Base-by-base conservation (phyloP, 2,329 filamentous ascomycete species). In the Colletotrichum orbiculare region DNA sequence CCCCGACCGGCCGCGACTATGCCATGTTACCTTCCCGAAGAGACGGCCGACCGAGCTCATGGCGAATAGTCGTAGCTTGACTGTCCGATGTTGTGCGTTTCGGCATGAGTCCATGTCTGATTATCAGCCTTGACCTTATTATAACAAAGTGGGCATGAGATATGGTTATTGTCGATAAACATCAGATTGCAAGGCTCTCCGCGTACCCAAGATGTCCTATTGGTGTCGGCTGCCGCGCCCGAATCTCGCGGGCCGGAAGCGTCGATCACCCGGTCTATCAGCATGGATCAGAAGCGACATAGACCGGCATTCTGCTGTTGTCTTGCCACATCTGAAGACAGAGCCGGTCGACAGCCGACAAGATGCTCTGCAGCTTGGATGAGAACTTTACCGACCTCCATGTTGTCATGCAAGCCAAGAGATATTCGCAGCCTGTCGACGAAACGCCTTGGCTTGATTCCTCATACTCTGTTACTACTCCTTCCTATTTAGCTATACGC, bases 11-110 rank as follows among this genome's bases (percentile, higher is more conserved):
- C 8, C 34, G 13, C 52, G 10, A 48, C 35, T 33, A 35, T 63
- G 52, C 52, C 38, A 35, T 63, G 52, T 47, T 66, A 66, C 58
- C 59, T 60, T 60, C 61, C 58, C 15, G 33, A 63, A 64, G n/a
- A 17, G 48, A 45, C 35, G 35, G 11, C 60, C 59, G 33, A 54
- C 46, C 53, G 38, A 48, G 42, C 8, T 15, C 7, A 39, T 25
- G 13, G 58, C 35, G 45, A 54, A 48, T 63, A 15, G 35, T 12
- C 25, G 15, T 15, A 12, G 39, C 43, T 33, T 43, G 7, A 53
- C 59, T 15, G 47, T 47, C 42, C 41, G 45, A 15, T 8, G 45
- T 17, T 43, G 17, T 46, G 12, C 25, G 45, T 41, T n/a, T n/a
- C n/a, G n/a, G n/a, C n/a, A n/a, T n/a, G 10, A 13, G 46, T 43